phyloP scores from a whole-genome alignment of 139 green algal genomes.

The Klebsormidium nitens region DNA sequence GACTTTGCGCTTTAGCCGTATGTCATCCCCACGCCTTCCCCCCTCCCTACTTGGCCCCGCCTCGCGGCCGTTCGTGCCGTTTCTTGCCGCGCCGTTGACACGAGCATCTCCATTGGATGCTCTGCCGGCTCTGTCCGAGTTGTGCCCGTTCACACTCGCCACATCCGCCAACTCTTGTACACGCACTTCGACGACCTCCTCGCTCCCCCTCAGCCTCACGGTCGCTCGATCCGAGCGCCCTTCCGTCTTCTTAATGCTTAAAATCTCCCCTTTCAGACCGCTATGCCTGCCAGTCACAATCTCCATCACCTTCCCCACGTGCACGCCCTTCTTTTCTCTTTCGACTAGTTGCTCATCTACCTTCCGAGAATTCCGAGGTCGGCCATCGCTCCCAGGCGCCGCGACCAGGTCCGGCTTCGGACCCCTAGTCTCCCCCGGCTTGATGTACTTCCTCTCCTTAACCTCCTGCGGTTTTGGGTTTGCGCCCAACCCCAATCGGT shows the following conservation, averaged over 20 bases:
- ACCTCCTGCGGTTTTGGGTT: constrained; percentile 24
- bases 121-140: too few relatives aligned
- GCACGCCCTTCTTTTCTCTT: constrained; percentile 30
- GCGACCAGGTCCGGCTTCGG: constrained; percentile 31
- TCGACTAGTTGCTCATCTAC: constrained; percentile 52
- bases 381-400: constrained; percentile 28
- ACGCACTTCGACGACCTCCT: constrained; percentile 36
- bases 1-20: background rate
- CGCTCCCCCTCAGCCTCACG: constrained; percentile 35
- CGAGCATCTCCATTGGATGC: too few relatives aligned
- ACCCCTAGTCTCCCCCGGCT: constrained; percentile 41
- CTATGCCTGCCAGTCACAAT: constrained; percentile 38
- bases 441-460: constrained; percentile 40
- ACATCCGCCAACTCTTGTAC: constrained; percentile 37
- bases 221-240: constrained; percentile 25
- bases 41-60: background rate
- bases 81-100: too few relatives aligned
- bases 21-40: background rate
- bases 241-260: constrained; percentile 11
- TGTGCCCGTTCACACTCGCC: background rate
- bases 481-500: constrained; percentile 47
- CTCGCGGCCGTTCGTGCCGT: background rate
- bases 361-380: constrained; percentile 35
- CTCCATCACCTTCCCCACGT: constrained; percentile 44
- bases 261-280: constrained; percentile 33